Evolutionary conservation across 148 eudicot genomes (phyloP).

Genomic region (Cornus suecica): DNA sequence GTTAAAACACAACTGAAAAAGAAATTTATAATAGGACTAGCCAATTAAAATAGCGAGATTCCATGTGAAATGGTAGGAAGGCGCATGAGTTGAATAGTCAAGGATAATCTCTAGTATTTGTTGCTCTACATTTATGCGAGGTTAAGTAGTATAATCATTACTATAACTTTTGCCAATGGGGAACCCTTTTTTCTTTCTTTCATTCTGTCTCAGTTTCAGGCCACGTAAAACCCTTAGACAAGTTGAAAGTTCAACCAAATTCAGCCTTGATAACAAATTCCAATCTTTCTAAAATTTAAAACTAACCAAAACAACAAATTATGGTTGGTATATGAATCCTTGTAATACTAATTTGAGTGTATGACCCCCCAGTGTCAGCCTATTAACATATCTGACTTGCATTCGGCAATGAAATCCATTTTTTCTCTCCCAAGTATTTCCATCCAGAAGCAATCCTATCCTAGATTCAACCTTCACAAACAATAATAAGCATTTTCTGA

Average conservation of each 20-base stretch:
- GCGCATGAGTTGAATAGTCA: neutral
- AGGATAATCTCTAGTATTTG: neutral
- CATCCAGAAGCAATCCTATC: neutral
- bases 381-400: neutral
- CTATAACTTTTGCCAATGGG: no score
- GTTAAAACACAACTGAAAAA: neutral
- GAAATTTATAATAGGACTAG: neutral
- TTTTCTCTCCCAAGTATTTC: neutral
- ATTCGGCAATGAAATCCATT: no score
- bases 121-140: no score
- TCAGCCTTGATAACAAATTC: neutral
- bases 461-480: neutral
- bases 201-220: no score
- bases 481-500: neutral
- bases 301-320: no score
- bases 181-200: no score
- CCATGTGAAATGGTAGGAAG: no score
- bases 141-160: no score
- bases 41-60: neutral
- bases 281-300: no score
- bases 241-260: neutral
- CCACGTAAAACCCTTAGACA: no score
- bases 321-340: neutral
- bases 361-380: neutral
- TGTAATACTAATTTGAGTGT: neutral